phyloP scores from a whole-genome alignment of 78 protist species.

The Cavenderia fasciculata region DNA sequence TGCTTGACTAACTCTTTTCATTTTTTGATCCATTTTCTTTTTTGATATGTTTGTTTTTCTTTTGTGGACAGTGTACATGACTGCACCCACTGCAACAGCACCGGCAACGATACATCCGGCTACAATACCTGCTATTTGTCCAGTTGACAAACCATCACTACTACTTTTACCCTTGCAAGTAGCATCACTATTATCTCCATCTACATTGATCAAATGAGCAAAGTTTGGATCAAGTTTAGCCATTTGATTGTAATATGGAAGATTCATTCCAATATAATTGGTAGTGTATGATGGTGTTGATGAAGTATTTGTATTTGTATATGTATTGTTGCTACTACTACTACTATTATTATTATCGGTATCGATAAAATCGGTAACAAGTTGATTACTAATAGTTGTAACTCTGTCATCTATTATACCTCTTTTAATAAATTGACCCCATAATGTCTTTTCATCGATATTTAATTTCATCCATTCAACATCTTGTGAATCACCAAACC shows the following conservation, averaged over 20 bases:
- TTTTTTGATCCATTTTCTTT: neutral
- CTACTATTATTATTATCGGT: neutral
- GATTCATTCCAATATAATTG: neutral
- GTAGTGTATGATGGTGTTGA: too few species aligned
- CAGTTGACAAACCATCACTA: conserved; percentile 1
- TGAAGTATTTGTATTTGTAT: too few species aligned
- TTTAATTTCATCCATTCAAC: conserved; percentile 4
- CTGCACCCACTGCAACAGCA: neutral
- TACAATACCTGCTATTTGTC: neutral
- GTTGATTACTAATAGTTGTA: neutral
- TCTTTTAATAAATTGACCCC: conserved; percentile 1
- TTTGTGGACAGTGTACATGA: neutral
- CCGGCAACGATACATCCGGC: too few species aligned
- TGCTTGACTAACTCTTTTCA: too few species aligned
- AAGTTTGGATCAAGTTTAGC: neutral
- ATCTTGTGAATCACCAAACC: neutral
- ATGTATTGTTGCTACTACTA: too few species aligned
- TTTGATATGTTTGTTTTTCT: neutral
- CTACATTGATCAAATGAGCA: neutral
- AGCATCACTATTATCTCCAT: neutral
- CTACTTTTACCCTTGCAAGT: neutral
- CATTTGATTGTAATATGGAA: neutral
- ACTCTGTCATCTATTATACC: conserved; percentile 10
- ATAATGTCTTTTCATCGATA: conserved; percentile 9
- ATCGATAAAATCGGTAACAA: neutral